A percentile compares a stretch with the other conserved stretches of the same genome.
phyloP scores from a whole-genome alignment of 2,329 filamentous ascomycete genomes.

The Monascus ruber region DNA sequence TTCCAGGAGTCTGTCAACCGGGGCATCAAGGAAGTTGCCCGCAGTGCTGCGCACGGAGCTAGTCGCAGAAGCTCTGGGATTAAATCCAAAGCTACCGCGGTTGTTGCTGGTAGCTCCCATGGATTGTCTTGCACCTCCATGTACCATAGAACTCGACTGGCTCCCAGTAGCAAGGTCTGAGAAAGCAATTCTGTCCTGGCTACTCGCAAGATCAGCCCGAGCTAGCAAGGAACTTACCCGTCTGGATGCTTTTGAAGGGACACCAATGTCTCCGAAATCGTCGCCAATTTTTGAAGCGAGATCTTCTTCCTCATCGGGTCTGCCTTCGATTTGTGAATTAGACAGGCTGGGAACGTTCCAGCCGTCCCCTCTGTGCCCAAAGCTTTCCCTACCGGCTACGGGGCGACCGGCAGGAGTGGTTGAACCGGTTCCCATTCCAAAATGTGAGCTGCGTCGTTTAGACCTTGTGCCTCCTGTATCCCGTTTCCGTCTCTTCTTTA shows the following conservation, averaged over 20 bases:
- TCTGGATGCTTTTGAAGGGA: conserved; percentile 52
- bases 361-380: conserved; percentile 44
- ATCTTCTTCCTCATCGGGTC: conserved; percentile 44
- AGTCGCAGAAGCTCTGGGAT: conserved; percentile 42
- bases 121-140: conserved; percentile 53
- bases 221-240: conserved; percentile 87
- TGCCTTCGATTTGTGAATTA: conserved; percentile 37
- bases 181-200: conserved; percentile 70
- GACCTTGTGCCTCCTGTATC: conserved; percentile 53
- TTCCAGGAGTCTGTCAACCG: conserved; percentile 58
- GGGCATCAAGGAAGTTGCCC: conserved; percentile 56
- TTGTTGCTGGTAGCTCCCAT: conserved; percentile 52
- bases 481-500: conserved; percentile 32
- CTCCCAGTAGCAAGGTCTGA: conserved; percentile 52
- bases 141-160: conserved; percentile 22
- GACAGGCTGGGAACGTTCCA: conserved; percentile 32
- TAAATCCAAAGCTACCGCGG: conserved; percentile 49
- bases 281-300: conserved; percentile 62
- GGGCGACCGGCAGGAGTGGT: conserved; percentile 61
- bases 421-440: conserved; percentile 54
- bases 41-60: conserved; percentile 38
- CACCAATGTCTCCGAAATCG: conserved; percentile 46
- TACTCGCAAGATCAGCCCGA: conserved; percentile 73
- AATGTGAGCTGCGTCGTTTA: conserved; percentile 55
- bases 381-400: conserved; percentile 62